Evolutionary conservation across 2,329 filamentous ascomycete species (phyloP), one percentile per base, ranked within the genome.

Genomic region (Fusarium musae): DNA sequence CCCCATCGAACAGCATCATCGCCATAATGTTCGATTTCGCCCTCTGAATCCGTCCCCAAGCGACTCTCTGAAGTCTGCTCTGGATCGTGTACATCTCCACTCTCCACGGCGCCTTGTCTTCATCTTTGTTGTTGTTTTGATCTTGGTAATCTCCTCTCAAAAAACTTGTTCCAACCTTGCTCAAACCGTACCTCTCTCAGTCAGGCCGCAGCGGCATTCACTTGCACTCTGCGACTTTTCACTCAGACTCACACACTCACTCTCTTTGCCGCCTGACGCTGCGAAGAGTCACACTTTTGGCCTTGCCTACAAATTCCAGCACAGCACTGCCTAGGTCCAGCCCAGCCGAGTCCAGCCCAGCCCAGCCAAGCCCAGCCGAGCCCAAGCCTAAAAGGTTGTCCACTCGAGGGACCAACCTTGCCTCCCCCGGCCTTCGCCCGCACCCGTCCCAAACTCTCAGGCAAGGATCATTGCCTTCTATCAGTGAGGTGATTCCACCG

Each of bases 61-160:
- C 87, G 86, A 86, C 86, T 87, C 82, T 82, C 80, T 77, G 84
- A 84, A 87, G 87, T 88, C 86, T 87, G 87, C 87, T 87, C 78
- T 78, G 81, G 82, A 77, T 79, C 70, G 75, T 77, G 75, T 78
- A 66, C 78, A 79, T 80, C 78, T 80, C 82, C 79, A 80, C 81
- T 83, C 81, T 73, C 71, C 77, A 81, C 81, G 79, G 78, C 81
- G 77, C 79, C 77, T 69, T 69, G 76, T 79, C 77, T 72, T 69
- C 69, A 77, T 73, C 69, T 72, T 73, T 79, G 71, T 72, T 76
- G 76, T 73, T 77, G 59, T 67, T 69, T 63, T 70, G 36, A 69
- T 68, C 69, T 72, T 74, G 65, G 40, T 71, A 59, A 59, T 66
- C 30, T 61, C 56, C 49, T 40, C 56, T 61, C 64, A 50, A 67